Evolutionary conservation across 257 asterid species (phyloP).

Genomic region (Linaria vulgaris): DNA sequence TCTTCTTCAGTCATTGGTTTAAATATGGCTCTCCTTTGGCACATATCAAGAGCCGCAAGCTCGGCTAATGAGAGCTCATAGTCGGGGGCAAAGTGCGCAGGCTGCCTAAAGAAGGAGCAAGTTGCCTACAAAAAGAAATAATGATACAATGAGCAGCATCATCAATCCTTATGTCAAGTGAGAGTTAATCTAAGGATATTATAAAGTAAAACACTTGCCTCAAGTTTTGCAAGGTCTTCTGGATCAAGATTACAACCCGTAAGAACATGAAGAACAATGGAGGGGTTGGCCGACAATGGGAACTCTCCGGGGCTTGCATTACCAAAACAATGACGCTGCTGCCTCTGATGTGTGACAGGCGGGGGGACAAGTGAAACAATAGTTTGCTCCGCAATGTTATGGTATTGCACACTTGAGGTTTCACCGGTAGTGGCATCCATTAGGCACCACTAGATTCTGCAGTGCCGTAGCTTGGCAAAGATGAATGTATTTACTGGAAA

Average conservation of each 20-base stretch:
- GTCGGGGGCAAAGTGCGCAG: slow-evolving; percentile 79
- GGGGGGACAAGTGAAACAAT: slow-evolving; percentile 46
- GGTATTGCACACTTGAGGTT: slow-evolving; percentile 73
- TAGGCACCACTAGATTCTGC: slow-evolving; percentile 71
- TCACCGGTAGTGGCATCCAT: slow-evolving; percentile 93
- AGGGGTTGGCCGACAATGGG: slow-evolving; percentile 89
- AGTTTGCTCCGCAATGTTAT: slow-evolving; percentile 65
- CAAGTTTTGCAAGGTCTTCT: slow-evolving; percentile 87
- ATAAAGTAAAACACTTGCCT: slow-evolving; percentile 62
- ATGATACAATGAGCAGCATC: slow-evolving; percentile 61
- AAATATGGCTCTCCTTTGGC: slow-evolving; percentile 82
- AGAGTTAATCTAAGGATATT: not conserved
- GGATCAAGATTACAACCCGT: slow-evolving; percentile 78
- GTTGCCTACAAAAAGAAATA: slow-evolving; percentile 68
- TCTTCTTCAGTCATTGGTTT: slow-evolving; percentile 72
- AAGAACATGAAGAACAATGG: slow-evolving; percentile 88
- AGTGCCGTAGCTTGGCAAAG: slow-evolving; percentile 53
- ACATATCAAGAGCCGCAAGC: slow-evolving; percentile 97
- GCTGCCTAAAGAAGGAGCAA: slow-evolving; percentile 83
- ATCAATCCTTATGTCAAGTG: slow-evolving; percentile 42
- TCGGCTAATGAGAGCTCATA: slow-evolving; percentile 80
- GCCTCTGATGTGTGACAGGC: slow-evolving; percentile 48
- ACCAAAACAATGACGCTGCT: slow-evolving; percentile 70
- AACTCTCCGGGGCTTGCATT: slow-evolving; percentile 84
- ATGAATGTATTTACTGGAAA: slow-evolving; percentile 35